Percentiles rank a stretch among this genome's conserved stretches.
phyloP scores from a whole-genome alignment of 2,329 filamentous ascomycete genomes.

The Capronia coronata region DNA sequence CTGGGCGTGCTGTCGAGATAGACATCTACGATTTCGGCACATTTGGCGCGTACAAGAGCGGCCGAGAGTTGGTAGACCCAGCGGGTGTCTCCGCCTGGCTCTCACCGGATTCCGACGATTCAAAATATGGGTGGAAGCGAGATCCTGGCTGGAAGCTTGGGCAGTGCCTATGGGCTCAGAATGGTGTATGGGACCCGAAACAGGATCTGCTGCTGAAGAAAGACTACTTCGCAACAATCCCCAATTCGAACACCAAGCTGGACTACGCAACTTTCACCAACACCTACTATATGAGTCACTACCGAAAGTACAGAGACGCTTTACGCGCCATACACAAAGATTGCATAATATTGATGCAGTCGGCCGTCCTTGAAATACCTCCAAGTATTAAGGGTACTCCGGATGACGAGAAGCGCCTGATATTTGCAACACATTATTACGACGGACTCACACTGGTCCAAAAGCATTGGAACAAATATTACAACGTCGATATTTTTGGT shows the following conservation, averaged over 20 bases:
- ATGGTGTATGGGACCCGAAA: constrained; percentile 84
- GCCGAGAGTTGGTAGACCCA: constrained; percentile 75
- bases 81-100: constrained; percentile 82
- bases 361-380: constrained; percentile 84
- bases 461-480: constrained; percentile 96
- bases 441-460: constrained; percentile 95
- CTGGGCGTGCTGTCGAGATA: constrained; percentile 81
- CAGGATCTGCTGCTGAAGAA: constrained; percentile 72
- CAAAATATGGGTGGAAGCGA: constrained; percentile 81
- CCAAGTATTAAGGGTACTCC: constrained; percentile 77
- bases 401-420: constrained; percentile 84
- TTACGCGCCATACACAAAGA: constrained; percentile 71
- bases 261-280: constrained; percentile 85
- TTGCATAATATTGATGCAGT: constrained; percentile 84
- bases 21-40: constrained; percentile 91
- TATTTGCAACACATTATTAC: constrained; percentile 93
- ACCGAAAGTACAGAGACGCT: constrained; percentile 65
- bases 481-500: constrained; percentile 95
- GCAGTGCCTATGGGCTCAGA: constrained; percentile 94
- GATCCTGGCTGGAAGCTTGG: constrained; percentile 85
- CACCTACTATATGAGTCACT: constrained; percentile 83
- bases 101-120: constrained; percentile 73
- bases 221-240: constrained; percentile 80
- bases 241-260: constrained; percentile 63
- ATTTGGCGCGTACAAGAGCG: constrained; percentile 85